These are phyloP conservation scores for Piper longum DNA, from an alignment of 164 flowering plant genomes.

Conservation along the genomic window DNA sequence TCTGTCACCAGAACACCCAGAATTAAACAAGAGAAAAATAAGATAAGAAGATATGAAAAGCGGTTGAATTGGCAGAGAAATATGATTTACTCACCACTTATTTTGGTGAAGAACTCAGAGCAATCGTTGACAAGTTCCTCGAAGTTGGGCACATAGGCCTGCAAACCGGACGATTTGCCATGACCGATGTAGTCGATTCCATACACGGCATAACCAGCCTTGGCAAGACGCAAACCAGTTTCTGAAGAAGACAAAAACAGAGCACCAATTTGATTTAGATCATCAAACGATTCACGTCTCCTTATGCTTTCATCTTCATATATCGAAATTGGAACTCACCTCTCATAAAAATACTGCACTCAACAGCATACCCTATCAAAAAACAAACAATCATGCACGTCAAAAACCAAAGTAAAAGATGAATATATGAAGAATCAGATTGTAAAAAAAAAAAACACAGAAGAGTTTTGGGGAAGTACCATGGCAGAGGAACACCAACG, in stretches of 20 bases:
- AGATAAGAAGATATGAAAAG: background rate
- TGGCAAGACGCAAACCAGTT: conserved; percentile 50
- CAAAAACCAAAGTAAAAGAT: background rate
- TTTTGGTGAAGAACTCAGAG: conserved; percentile 34
- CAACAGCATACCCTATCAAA: conserved; percentile 3
- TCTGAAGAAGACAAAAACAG: conserved; percentile 18
- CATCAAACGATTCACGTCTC: background rate
- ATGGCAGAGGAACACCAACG: conserved; percentile 56
- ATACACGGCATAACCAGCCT: conserved; percentile 63
- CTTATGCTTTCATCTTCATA: background rate
- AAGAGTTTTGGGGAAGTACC: conserved; percentile 7
- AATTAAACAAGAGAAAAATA: background rate
- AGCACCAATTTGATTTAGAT: background rate
- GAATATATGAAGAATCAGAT: background rate
- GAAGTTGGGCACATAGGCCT: conserved; percentile 37
- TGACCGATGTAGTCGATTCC: conserved; percentile 85
- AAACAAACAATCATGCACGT: background rate
- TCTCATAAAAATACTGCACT: conserved; percentile 7
- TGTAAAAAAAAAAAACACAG: background rate
- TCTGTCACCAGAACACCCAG: conserved; percentile 21
- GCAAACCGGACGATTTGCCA: conserved; percentile 75
- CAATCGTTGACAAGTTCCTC: conserved; percentile 57
- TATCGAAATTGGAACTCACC: background rate
- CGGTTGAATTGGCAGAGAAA: background rate
- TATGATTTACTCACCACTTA: conserved; percentile 31